Conservation (phyloP, 169 alveolate species). For the Hepatocystis sp. region DNA sequence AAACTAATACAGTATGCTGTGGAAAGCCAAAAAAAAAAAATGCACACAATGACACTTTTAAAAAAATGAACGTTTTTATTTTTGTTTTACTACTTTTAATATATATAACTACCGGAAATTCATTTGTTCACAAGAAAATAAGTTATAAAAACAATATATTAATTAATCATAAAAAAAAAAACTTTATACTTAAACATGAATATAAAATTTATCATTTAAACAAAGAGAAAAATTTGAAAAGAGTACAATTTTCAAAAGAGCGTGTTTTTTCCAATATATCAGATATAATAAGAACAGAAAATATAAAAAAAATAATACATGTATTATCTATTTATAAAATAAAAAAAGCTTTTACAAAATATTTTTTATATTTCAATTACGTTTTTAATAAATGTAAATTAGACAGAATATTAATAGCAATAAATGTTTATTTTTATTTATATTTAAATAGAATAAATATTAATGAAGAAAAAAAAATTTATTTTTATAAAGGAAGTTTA, state of each 20-base stretch:
- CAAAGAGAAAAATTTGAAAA: conserved; percentile 12
- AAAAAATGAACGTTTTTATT: conserved; percentile 47
- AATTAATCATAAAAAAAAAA: background rate
- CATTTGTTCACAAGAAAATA: conserved; percentile 30
- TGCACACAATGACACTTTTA: no score
- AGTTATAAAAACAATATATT: conserved; percentile 2
- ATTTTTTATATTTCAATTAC: conserved; percentile 13
- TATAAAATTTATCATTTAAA: conserved; percentile 9
- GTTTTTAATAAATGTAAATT: conserved; percentile 64
- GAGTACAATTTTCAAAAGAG: conserved; percentile 17
- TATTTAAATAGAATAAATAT: conserved; percentile 51
- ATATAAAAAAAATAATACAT: conserved; percentile 8
- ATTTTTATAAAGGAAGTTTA: conserved; percentile 63
- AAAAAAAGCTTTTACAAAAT: conserved; percentile 15
- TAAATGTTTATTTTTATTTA: conserved; percentile 26
- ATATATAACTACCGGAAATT: conserved; percentile 30
- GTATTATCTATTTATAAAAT: conserved; percentile 6
- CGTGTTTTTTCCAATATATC: conserved; percentile 16
- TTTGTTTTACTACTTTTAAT: conserved; percentile 8
- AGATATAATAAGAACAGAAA: conserved; percentile 17
- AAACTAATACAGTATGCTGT: no score
- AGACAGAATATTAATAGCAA: conserved; percentile 54
- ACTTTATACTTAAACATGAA: conserved; percentile 1
- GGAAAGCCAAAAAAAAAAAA: no score
- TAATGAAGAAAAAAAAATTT: conserved; percentile 45